Percentiles rank a stretch among this genome's conserved stretches.
These are phyloP conservation scores for Striga hermonthica DNA, from an alignment of 305 asterid species.

Conservation along the genomic window DNA sequence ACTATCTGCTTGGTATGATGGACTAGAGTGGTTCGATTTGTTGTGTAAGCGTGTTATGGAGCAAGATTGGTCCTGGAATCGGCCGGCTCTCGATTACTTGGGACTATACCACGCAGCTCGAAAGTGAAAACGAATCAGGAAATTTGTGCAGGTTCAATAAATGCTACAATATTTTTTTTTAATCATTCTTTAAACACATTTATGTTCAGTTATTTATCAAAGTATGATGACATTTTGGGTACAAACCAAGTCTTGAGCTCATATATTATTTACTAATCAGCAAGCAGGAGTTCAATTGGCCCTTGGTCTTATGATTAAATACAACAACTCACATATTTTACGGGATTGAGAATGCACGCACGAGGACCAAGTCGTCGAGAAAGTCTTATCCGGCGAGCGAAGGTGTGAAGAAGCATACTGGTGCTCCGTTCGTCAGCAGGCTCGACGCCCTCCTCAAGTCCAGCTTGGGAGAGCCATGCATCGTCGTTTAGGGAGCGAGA, in stretches of 20 bases:
- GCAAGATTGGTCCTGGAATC: slow-evolving; percentile 99
- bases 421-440: too few relatives aligned
- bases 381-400: too few relatives aligned
- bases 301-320: too few relatives aligned
- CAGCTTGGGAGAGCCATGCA: slow-evolving; percentile 42
- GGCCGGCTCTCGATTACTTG: slow-evolving; percentile 96
- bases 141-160: slow-evolving; percentile 52
- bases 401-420: too few relatives aligned
- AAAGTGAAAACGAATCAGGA: slow-evolving; percentile 39
- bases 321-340: too few relatives aligned
- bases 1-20: slow-evolving; percentile 75
- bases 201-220: slow-evolving; percentile 17
- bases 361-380: too few relatives aligned
- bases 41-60: slow-evolving; percentile 89
- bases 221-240: slow-evolving; percentile 11
- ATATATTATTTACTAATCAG: too few relatives aligned
- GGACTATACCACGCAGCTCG: slow-evolving; percentile 96
- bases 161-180: slow-evolving; percentile 26
- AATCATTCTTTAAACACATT: background rate
- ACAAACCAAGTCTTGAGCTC: too few relatives aligned
- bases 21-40: slow-evolving; percentile 80
- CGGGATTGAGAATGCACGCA: too few relatives aligned
- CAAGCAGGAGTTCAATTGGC: too few relatives aligned
- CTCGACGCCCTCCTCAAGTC: too few relatives aligned
- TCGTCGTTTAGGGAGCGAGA: slow-evolving; percentile 44